A percentile compares a stretch with the other conserved stretches of the same genome.
Conservation (phyloP, 441 rosid genomes). For the Gossypium davidsonii region DNA sequence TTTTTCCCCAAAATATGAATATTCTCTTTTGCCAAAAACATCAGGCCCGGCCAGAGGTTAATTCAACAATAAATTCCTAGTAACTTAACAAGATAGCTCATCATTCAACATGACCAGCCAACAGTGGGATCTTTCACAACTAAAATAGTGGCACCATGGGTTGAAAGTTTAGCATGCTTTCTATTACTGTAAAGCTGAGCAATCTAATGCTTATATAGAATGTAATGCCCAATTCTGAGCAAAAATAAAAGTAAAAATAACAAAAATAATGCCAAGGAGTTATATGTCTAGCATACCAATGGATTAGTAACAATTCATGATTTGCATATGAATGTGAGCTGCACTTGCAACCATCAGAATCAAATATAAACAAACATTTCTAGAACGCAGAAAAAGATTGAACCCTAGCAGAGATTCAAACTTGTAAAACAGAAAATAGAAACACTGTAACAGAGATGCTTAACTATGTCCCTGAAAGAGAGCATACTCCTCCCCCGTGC, state of each 20-base stretch:
- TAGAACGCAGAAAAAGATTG: neutral
- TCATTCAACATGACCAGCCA: neutral
- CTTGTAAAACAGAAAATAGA: neutral
- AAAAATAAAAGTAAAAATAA: neutral
- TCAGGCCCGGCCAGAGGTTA: neutral
- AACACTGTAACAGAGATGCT: neutral
- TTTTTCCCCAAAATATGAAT: neutral
- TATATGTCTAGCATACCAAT: neutral
- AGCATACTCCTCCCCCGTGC: neutral
- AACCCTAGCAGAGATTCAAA: neutral
- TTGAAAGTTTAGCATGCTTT: neutral
- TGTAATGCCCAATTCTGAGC: neutral
- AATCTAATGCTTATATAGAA: neutral
- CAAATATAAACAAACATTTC: neutral
- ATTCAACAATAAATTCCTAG: neutral
- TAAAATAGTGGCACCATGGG: neutral
- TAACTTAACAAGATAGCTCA: neutral
- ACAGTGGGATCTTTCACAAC: neutral
- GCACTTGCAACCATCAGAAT: neutral
- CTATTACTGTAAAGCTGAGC: neutral
- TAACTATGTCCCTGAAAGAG: neutral
- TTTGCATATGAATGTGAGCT: neutral
- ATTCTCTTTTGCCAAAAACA: neutral
- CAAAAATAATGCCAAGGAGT: neutral
- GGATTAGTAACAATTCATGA: slow-evolving; percentile 3